Conservation (phyloP, 2,329 filamentous ascomycete genomes). For the Penicillium capsulatum region DNA sequence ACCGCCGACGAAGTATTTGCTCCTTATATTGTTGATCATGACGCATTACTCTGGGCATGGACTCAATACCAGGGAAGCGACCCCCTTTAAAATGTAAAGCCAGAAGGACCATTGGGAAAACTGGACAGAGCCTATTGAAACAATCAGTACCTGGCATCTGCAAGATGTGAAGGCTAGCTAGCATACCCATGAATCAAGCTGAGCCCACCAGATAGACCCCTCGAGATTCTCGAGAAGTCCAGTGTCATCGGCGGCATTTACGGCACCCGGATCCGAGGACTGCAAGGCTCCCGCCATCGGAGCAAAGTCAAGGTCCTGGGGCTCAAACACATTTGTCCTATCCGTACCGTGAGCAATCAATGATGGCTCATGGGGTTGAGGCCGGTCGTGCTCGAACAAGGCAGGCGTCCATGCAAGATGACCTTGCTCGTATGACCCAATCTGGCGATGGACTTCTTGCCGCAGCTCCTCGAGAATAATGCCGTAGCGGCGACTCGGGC, state of each 20-base stretch:
- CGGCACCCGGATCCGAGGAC: conserved; percentile 15
- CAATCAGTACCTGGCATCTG: background rate
- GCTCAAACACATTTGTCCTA: conserved; percentile 9
- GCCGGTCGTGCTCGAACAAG: background rate
- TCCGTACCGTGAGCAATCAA: too few species aligned
- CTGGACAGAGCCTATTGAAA: conserved; percentile 32
- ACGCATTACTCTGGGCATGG: too few species aligned
- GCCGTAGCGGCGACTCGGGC: conserved; percentile 46
- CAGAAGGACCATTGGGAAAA: conserved; percentile 29
- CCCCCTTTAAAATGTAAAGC: too few species aligned
- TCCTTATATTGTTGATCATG: too few species aligned
- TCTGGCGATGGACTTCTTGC: conserved; percentile 39
- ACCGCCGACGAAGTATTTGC: too few species aligned
- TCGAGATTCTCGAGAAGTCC: conserved; percentile 34
- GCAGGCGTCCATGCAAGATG: background rate
- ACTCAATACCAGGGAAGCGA: too few species aligned
- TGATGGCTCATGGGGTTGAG: background rate
- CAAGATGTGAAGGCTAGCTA: background rate
- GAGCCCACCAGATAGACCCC: conserved; percentile 39
- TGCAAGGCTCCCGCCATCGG: conserved; percentile 19
- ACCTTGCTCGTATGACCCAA: conserved; percentile 18
- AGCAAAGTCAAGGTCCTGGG: conserved; percentile 15
- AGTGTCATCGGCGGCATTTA: conserved; percentile 24
- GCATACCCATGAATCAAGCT: conserved; percentile 39
- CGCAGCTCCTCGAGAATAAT: conserved; percentile 48